Conservation (phyloP, 164 flowering plant genomes). For the Paratinospora sagittata region DNA sequence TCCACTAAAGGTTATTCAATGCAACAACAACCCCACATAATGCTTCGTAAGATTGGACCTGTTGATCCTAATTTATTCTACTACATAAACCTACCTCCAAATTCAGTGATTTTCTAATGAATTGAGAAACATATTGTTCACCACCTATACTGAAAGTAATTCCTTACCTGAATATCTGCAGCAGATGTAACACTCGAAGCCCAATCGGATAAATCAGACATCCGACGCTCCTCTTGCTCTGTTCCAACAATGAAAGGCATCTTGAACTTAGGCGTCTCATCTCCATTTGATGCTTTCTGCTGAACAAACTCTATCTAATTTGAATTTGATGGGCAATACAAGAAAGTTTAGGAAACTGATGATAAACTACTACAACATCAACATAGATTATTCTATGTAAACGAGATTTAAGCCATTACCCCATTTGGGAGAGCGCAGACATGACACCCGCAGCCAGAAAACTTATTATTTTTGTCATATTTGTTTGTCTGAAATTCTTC, state of each 20-base stretch:
- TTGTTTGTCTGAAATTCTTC: slow-evolving; percentile 12
- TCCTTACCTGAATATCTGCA: slow-evolving; percentile 59
- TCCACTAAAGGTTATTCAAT: too few species aligned
- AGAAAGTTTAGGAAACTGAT: neutral
- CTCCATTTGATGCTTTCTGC: slow-evolving; percentile 22
- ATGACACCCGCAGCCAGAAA: slow-evolving; percentile 35
- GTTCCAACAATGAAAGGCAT: slow-evolving; percentile 17
- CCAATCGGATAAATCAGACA: slow-evolving; percentile 95
- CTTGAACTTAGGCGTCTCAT: slow-evolving; percentile 38
- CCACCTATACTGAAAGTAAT: neutral
- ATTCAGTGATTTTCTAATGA: too few species aligned
- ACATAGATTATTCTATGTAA: neutral
- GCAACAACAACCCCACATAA: too few species aligned
- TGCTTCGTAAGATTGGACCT: too few species aligned
- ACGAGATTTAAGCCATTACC: slow-evolving; percentile 22
- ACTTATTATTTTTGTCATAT: slow-evolving; percentile 10
- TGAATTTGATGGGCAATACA: neutral
- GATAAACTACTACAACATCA: neutral
- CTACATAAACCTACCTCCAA: too few species aligned
- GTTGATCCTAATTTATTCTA: too few species aligned
- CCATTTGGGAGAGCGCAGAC: slow-evolving; percentile 25
- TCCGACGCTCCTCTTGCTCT: slow-evolving; percentile 86
- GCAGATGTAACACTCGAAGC: slow-evolving; percentile 66
- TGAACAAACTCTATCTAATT: slow-evolving; percentile 22
- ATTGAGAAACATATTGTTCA: neutral